Base-by-base conservation (phyloP, 192 early-diverging fungal species). In the Paraglomus brasilianum region DNA sequence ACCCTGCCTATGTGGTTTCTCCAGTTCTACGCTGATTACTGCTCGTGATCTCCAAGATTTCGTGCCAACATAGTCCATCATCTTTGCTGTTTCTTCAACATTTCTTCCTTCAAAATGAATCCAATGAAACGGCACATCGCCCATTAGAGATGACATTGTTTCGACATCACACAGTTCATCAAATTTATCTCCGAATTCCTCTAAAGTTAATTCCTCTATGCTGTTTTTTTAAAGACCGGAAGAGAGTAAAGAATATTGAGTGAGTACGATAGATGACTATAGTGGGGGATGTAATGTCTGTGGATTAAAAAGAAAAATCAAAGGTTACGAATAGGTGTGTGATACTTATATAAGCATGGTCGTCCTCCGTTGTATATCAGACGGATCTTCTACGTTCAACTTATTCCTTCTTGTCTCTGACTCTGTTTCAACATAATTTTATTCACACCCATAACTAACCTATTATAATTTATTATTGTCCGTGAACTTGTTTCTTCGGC, bases 71-170 rank as follows among this genome's bases (percentile, higher is more conserved):
- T 80, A 75, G 19, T 80, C 78, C 9, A 89, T 84, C 81, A 86
- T 86, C 24, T 73, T 58, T 17, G 74, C 71, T 14, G 75, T 77
- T 36, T 88, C 81, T 43, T 59, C 46, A 1, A 82, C 75, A 53
- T 85, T 85, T 9, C 88, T 67, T 6, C 88, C 86, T 70, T 89
- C 88, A 71, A 89, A 89, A 71, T 89, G 88, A 4, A 86, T 77
- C 88, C 86, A 89, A 36, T 51, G 74, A 41, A 81, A 81, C 17
- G 76, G 78, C 13, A 75, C 51, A 44, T 72, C 21, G 21, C 39
- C n/a, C 24, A 75, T 73, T 43, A 74, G 68, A 24, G 64, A 39
- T 14, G 24, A 48, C 42, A 70, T 41, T 39, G 30, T n/a, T 57
- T 59, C 46, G 4, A 63, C 66, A 4, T 7, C 21, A 43, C 69